Evolutionary conservation across 1,139 yeast genomes (phyloP).

Genomic region (Candida glucosophila): DNA sequence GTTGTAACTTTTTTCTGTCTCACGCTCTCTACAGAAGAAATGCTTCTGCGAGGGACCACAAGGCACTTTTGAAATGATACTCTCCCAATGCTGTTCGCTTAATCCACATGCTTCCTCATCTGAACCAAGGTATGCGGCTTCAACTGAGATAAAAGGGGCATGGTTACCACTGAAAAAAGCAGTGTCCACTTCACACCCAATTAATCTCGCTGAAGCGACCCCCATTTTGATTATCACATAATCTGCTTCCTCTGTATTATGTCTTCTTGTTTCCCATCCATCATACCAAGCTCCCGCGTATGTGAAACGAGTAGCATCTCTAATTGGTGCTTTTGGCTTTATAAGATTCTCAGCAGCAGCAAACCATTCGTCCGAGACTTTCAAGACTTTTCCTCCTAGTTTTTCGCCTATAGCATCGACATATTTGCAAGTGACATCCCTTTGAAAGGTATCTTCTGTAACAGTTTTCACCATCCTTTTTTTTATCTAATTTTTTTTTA

Average conservation of each 20-base stretch:
- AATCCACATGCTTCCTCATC: slow-evolving; percentile 19
- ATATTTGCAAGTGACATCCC: slow-evolving; percentile 38
- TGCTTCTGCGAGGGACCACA: slow-evolving; percentile 88
- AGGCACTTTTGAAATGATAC: slow-evolving; percentile 57
- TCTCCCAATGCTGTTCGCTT: slow-evolving; percentile 50
- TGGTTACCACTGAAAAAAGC: slow-evolving; percentile 92
- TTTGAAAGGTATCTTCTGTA: slow-evolving; percentile 34
- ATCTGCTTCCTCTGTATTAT: slow-evolving; percentile 74
- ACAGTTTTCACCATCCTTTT: slow-evolving; percentile 14
- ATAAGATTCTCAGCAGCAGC: slow-evolving; percentile 88
- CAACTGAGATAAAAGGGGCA: slow-evolving; percentile 84
- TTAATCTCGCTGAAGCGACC: slow-evolving; percentile 68
- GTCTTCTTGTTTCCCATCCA: slow-evolving; percentile 97
- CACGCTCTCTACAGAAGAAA: slow-evolving; percentile 55
- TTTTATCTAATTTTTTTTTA: not conserved
- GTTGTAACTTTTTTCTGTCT: slow-evolving; percentile 58
- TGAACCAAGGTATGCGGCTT: slow-evolving; percentile 44
- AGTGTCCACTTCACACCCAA: slow-evolving; percentile 86
- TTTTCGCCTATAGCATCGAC: slow-evolving; percentile 77
- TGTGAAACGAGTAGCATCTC: slow-evolving; percentile 72
- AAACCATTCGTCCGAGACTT: slow-evolving; percentile 85
- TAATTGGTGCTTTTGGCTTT: slow-evolving; percentile 68
- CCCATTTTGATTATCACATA: slow-evolving; percentile 82
- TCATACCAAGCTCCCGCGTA: slow-evolving; percentile 95
- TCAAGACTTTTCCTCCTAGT: slow-evolving; percentile 66